A percentile compares a stretch with the other conserved stretches of the same genome.
These are phyloP conservation scores for Dothistroma septosporum DNA, from an alignment of 2,329 filamentous ascomycete genomes.

Conservation along the genomic window DNA sequence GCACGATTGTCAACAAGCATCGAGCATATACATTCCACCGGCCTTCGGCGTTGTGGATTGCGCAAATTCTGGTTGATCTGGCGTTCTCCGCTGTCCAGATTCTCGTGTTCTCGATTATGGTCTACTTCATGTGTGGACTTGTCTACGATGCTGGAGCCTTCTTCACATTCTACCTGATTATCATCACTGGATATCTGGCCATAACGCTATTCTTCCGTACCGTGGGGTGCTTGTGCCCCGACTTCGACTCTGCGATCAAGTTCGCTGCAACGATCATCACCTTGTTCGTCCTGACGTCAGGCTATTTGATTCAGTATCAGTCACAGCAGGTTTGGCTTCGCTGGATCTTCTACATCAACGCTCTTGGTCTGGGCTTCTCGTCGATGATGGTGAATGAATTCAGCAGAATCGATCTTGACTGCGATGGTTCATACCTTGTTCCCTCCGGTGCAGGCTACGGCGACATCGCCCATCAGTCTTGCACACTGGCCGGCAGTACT, in stretches of 20 bases:
- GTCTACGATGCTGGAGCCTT: conserved; percentile 68
- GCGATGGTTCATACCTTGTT: conserved; percentile 63
- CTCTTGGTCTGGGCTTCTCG: conserved; percentile 69
- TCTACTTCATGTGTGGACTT: conserved; percentile 74
- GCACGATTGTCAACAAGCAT: conserved; percentile 78
- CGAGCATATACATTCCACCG: conserved; percentile 77
- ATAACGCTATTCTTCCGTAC: conserved; percentile 78
- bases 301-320: conserved; percentile 78
- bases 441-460: conserved; percentile 67
- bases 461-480: conserved; percentile 71
- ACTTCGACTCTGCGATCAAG: conserved; percentile 83
- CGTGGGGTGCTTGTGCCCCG: conserved; percentile 68
- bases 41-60: conserved; percentile 77
- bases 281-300: conserved; percentile 73
- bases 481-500: conserved; percentile 69
- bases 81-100: conserved; percentile 69
- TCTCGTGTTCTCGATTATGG: conserved; percentile 66
- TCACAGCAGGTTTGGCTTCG: conserved; percentile 70
- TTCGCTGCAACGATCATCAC: conserved; percentile 73
- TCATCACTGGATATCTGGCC: conserved; percentile 40
- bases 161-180: conserved; percentile 66
- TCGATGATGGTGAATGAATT: conserved; percentile 88
- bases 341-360: conserved; percentile 75
- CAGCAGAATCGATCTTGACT: conserved; percentile 62
- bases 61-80: conserved; percentile 71